Conservation (phyloP, 306 rosid species). For the Parietaria judaica region DNA sequence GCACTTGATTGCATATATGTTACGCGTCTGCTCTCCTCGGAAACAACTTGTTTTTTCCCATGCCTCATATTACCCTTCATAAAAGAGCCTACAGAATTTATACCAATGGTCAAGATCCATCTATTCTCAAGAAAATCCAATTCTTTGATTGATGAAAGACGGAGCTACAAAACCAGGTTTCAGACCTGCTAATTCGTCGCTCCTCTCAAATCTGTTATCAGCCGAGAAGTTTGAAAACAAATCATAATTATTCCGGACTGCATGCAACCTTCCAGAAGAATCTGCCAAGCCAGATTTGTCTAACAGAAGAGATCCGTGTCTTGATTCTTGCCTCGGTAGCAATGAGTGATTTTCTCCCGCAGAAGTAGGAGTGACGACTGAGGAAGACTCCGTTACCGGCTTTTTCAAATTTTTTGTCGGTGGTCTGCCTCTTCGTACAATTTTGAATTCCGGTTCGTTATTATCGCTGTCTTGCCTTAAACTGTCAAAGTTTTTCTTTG, state of each 20-base stretch:
- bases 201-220: constrained; percentile 38
- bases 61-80: constrained; percentile 31
- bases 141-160: constrained; percentile 1
- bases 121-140: neutral
- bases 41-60: constrained; percentile 37
- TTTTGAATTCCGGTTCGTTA: constrained; percentile 45
- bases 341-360: constrained; percentile 38
- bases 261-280: constrained; percentile 31
- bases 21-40: constrained; percentile 51
- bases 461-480: constrained; percentile 66
- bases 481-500: constrained; percentile 48
- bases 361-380: constrained; percentile 45
- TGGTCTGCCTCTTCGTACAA: constrained; percentile 64
- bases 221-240: constrained; percentile 29
- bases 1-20: constrained; percentile 34
- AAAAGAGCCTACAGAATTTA: constrained; percentile 28
- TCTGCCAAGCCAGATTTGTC: constrained; percentile 39
- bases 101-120: neutral
- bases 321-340: constrained; percentile 32
- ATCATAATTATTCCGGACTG: constrained; percentile 32
- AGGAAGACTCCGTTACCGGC: constrained; percentile 33
- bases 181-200: constrained; percentile 48
- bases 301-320: constrained; percentile 32
- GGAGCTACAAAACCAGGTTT: constrained; percentile 3
- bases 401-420: constrained; percentile 51